phyloP scores from a whole-genome alignment of 768 basidiomycete genomes.

The Stropharia rugosoannulata region DNA sequence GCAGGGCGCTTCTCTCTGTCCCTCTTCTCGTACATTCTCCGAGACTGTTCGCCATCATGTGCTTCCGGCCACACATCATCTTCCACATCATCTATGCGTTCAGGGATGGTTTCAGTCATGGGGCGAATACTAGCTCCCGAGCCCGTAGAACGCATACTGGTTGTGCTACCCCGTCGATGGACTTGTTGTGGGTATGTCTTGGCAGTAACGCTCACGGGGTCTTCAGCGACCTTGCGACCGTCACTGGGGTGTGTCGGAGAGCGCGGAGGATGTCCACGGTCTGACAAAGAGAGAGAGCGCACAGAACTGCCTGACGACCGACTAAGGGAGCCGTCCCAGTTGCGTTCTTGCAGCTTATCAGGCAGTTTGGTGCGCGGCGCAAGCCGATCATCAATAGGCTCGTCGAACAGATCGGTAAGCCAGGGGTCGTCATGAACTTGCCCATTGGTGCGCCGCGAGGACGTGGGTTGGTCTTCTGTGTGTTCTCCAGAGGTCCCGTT shows the following conservation, averaged over 20 bases:
- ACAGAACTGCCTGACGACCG: constrained; percentile 20
- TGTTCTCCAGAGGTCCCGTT: neutral
- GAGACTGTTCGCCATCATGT: constrained; percentile 10
- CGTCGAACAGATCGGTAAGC: constrained; percentile 12
- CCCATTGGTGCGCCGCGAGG: neutral
- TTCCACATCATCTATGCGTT: constrained; percentile 28
- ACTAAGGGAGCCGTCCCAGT: constrained; percentile 19
- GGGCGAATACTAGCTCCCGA: constrained; percentile 37
- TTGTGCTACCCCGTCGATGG: constrained; percentile 45
- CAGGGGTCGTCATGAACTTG: neutral
- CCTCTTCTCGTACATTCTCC: constrained; percentile 13
- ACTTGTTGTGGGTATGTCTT: constrained; percentile 24
- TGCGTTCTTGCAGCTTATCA: constrained; percentile 19
- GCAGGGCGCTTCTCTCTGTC: constrained; percentile 14
- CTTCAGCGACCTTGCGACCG: constrained; percentile 49
- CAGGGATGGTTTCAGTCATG: constrained; percentile 37
- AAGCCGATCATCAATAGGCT: constrained; percentile 21
- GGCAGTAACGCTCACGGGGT: constrained; percentile 31
- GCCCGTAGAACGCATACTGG: constrained; percentile 48
- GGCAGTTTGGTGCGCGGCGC: constrained; percentile 14
- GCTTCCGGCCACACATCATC: constrained; percentile 11
- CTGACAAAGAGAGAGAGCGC: constrained; percentile 28
- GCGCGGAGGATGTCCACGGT: constrained; percentile 28
- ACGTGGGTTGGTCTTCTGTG: neutral
- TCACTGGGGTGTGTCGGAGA: constrained; percentile 38